Percentiles rank a stretch among this genome's conserved stretches.
Evolutionary conservation across 805 yeast genomes (phyloP).

Genomic region (Zygoascus biomembranicola): DNA sequence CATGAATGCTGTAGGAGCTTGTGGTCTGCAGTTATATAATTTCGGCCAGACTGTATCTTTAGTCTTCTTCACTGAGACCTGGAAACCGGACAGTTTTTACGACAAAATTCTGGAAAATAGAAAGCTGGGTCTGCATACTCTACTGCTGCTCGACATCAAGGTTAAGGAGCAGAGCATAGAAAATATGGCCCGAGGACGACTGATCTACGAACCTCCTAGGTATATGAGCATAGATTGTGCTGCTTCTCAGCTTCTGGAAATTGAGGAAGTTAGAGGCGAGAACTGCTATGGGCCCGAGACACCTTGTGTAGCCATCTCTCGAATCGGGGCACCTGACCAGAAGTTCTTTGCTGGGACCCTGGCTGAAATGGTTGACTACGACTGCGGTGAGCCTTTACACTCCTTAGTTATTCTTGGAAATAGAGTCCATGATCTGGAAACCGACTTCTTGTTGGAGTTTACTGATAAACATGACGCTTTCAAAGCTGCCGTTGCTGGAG

Average conservation of each 20-base stretch:
- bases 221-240: slow-evolving; percentile 91
- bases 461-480: slow-evolving; percentile 46
- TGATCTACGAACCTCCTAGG: slow-evolving; percentile 93
- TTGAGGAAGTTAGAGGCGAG: slow-evolving; percentile 71
- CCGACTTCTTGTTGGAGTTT: slow-evolving; percentile 74
- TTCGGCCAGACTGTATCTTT: slow-evolving; percentile 97
- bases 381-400: slow-evolving; percentile 91
- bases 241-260: slow-evolving; percentile 77
- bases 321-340: slow-evolving; percentile 84
- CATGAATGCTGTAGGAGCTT: slow-evolving; percentile 97
- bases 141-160: slow-evolving; percentile 81
- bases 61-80: slow-evolving; percentile 87
- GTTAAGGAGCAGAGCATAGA: slow-evolving; percentile 95
- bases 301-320: slow-evolving; percentile 88
- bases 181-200: slow-evolving; percentile 85
- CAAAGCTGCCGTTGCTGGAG: slow-evolving; percentile 38
- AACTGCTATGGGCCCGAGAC: slow-evolving; percentile 77
- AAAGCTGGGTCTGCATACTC: slow-evolving; percentile 82
- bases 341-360: slow-evolving; percentile 78
- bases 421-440: slow-evolving; percentile 86
- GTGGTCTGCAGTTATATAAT: slow-evolving; percentile 89
- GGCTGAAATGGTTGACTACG: slow-evolving; percentile 67
- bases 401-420: slow-evolving; percentile 85
- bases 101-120: slow-evolving; percentile 84
- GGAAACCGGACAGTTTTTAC: slow-evolving; percentile 97